These are phyloP conservation scores for Kluyveromyces wickerhamii DNA, from an alignment of 805 yeast genomes.

Conservation along the genomic window DNA sequence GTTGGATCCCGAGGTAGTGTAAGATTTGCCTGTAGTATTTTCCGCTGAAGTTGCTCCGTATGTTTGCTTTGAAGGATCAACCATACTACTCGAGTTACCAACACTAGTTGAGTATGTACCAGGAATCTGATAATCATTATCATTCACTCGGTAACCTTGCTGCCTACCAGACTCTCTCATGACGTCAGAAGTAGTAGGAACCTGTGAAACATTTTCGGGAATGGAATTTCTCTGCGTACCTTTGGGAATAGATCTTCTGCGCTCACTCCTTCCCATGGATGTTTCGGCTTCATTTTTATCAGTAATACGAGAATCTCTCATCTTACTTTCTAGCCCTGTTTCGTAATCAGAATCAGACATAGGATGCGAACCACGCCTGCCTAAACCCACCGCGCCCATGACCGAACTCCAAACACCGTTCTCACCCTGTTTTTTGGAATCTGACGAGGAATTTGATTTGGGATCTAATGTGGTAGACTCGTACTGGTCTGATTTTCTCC, in stretches of 20 bases:
- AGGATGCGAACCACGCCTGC: not conserved
- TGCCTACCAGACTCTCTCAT: not conserved
- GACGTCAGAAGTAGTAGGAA: not conserved
- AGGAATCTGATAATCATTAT: not conserved
- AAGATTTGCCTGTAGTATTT: not conserved
- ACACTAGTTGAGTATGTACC: not conserved
- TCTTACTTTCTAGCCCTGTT: too few species aligned
- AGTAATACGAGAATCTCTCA: not conserved
- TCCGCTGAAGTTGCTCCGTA: not conserved
- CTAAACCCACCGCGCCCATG: slow-evolving; percentile 1
- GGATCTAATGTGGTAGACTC: too few species aligned
- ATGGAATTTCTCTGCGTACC: not conserved
- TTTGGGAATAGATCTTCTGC: not conserved
- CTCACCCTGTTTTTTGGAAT: not conserved
- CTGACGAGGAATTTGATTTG: too few species aligned
- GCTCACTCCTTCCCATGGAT: too few species aligned
- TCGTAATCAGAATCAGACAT: too few species aligned
- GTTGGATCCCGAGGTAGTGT: not conserved
- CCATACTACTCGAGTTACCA: slow-evolving; percentile 1
- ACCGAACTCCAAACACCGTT: slow-evolving; percentile 1
- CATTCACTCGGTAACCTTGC: not conserved
- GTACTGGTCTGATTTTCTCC: too few species aligned
- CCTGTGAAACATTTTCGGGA: not conserved
- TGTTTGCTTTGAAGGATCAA: slow-evolving; percentile 2
- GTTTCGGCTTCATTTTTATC: too few species aligned